Conservation (phyloP, 2,329 filamentous ascomycete genomes). For the Passalora sequoiae region DNA sequence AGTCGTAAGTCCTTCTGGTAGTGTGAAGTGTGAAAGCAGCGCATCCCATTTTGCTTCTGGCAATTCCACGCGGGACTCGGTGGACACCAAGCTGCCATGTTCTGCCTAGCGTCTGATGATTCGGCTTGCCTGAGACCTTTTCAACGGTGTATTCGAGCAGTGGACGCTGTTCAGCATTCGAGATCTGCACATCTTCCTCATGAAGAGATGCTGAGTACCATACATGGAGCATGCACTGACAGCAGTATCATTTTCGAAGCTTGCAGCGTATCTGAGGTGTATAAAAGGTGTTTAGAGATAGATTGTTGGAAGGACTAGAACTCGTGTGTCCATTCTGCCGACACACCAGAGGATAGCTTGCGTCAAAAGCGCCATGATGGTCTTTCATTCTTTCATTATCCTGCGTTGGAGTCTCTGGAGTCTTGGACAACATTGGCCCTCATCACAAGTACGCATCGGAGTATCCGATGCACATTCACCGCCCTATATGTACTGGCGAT, state of each 20-base stretch:
- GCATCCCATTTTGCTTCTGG: conserved; percentile 31
- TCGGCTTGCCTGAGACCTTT: conserved; percentile 31
- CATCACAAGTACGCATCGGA: no score
- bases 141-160: conserved; percentile 34
- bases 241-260: conserved; percentile 23
- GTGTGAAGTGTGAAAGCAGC: conserved; percentile 27
- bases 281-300: no score
- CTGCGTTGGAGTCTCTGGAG: no score
- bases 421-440: no score
- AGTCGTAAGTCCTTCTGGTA: conserved; percentile 25
- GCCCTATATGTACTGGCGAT: no score
- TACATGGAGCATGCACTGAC: conserved; percentile 39
- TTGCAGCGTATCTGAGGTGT: no score
- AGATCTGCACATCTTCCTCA: conserved; percentile 16
- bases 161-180: conserved; percentile 29
- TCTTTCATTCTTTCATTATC: no score
- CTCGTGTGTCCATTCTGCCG: no score
- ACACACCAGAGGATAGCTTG: no score
- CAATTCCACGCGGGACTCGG: conserved; percentile 30
- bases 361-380: no score
- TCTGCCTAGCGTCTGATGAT: conserved; percentile 28
- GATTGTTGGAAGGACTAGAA: no score
- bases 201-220: conserved; percentile 45
- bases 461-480: no score
- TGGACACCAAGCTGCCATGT: conserved; percentile 30